A percentile compares a stretch with the other conserved stretches of the same genome.
Evolutionary conservation across 169 alveolate genomes (phyloP).

Genomic region (Miamiensis avidus): DNA sequence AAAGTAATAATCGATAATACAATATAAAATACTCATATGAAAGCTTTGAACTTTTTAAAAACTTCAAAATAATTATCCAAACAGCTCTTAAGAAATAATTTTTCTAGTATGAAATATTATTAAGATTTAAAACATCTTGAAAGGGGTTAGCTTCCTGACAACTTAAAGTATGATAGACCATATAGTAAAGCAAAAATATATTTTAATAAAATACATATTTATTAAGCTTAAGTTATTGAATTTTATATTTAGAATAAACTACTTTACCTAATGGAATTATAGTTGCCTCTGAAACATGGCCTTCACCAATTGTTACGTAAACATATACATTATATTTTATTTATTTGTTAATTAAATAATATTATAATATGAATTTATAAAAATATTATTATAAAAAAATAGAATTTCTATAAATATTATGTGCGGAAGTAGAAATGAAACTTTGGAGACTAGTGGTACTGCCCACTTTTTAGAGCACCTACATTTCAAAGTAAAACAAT

Average conservation of each 20-base stretch:
- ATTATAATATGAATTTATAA: constrained; percentile 3
- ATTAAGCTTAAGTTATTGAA: not conserved
- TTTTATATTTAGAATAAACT: constrained; percentile 30
- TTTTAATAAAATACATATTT: not conserved
- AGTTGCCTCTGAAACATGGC: constrained; percentile 67
- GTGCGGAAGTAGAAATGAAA: constrained; percentile 96
- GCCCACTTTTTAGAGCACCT: constrained; percentile 98
- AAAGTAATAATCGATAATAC: not conserved
- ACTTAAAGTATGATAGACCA: constrained; percentile 59
- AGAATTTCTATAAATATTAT: constrained; percentile 93
- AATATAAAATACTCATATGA: too few relatives aligned
- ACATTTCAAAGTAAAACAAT: constrained; percentile 89
- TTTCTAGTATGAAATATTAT: not conserved
- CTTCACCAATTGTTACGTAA: constrained; percentile 44
- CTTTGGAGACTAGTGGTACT: constrained; percentile 91
- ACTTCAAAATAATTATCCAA: not conserved
- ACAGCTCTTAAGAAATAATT: too few relatives aligned
- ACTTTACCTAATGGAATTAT: constrained; percentile 63
- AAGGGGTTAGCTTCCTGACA: constrained; percentile 56
- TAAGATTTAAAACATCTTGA: constrained; percentile 20
- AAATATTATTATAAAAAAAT: not conserved
- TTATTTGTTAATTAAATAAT: not conserved
- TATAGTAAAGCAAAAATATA: constrained; percentile 21
- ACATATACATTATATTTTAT: not conserved
- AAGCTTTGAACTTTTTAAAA: not conserved